Percentiles rank a stretch among this genome's conserved stretches.
These are phyloP conservation scores for Pleurotus ostreatus DNA, from an alignment of 768 basidiomycete genomes.

Conservation along the genomic window DNA sequence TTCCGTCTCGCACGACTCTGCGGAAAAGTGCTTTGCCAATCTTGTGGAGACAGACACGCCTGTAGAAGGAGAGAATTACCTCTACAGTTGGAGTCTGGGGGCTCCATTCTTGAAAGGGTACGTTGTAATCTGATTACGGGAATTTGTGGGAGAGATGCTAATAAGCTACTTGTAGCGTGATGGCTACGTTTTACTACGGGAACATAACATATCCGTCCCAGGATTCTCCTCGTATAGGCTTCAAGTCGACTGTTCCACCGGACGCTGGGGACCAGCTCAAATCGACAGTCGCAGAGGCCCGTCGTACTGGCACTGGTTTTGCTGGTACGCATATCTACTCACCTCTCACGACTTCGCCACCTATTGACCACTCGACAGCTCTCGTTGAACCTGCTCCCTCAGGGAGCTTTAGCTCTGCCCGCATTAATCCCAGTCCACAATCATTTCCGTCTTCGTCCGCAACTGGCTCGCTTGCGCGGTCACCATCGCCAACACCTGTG, in stretches of 20 bases:
- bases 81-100: slow-evolving; percentile 78
- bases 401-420: background rate
- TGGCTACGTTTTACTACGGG: slow-evolving; percentile 70
- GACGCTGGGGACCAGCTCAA: slow-evolving; percentile 41
- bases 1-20: slow-evolving; percentile 33
- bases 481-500: background rate
- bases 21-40: slow-evolving; percentile 46
- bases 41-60: slow-evolving; percentile 65
- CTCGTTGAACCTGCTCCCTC: background rate
- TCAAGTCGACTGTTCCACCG: slow-evolving; percentile 64
- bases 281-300: slow-evolving; percentile 28
- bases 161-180: slow-evolving; percentile 37
- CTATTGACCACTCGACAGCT: background rate
- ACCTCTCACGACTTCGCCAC: background rate
- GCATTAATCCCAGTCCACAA: background rate
- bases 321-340: slow-evolving; percentile 14
- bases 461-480: background rate
- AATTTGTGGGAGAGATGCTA: background rate
- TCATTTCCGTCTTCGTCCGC: background rate
- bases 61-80: slow-evolving; percentile 42
- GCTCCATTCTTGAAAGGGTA: slow-evolving; percentile 75
- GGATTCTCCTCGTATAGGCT: slow-evolving; percentile 66
- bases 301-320: slow-evolving; percentile 23
- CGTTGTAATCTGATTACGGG: slow-evolving; percentile 3
- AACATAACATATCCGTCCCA: slow-evolving; percentile 64